Conservation (phyloP, 805 yeast genomes). For the Barnettozyma wickerhamii region DNA sequence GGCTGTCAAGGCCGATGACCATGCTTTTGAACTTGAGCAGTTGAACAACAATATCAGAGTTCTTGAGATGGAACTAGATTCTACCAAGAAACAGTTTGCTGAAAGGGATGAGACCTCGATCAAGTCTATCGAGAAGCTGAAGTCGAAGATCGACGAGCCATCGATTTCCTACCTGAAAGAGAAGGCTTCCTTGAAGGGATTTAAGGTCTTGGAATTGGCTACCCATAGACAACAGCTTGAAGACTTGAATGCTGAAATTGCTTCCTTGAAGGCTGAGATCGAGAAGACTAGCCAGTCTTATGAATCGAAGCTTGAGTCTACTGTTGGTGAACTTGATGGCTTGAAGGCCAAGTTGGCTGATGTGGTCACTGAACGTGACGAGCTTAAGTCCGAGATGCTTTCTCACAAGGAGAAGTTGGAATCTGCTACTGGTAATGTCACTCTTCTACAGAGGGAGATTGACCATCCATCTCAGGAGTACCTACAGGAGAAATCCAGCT, state of each 20-base stretch:
- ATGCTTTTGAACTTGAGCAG: slow-evolving; percentile 5
- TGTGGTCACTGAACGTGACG: slow-evolving; percentile 1
- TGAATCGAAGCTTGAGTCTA: slow-evolving; percentile 1
- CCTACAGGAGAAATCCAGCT: slow-evolving; percentile 25
- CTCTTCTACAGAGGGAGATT: slow-evolving; percentile 11
- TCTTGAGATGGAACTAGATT: slow-evolving; percentile 16
- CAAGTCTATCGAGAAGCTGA: slow-evolving; percentile 1
- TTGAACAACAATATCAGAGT: slow-evolving; percentile 9
- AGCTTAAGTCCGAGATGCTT: neutral
- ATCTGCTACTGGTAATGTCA: slow-evolving; percentile 11
- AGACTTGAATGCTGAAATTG: neutral
- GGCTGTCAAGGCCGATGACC: neutral
- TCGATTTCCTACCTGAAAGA: slow-evolving; percentile 1
- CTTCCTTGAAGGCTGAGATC: slow-evolving; percentile 3
- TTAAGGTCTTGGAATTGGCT: slow-evolving; percentile 9
- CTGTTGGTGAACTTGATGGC: neutral
- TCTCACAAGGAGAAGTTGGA: slow-evolving; percentile 8
- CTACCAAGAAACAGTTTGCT: neutral
- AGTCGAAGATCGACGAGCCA: slow-evolving; percentile 6
- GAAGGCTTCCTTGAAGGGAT: slow-evolving; percentile 16
- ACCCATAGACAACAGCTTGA: neutral
- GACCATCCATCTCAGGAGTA: slow-evolving; percentile 31
- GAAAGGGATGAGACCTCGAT: slow-evolving; percentile 10
- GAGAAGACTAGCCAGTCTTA: neutral
- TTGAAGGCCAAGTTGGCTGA: neutral